Evolutionary conservation across 345 rosid genomes (phyloP), one percentile per base, ranked within the genome.

Genomic region (Toxicodendron radicans): DNA sequence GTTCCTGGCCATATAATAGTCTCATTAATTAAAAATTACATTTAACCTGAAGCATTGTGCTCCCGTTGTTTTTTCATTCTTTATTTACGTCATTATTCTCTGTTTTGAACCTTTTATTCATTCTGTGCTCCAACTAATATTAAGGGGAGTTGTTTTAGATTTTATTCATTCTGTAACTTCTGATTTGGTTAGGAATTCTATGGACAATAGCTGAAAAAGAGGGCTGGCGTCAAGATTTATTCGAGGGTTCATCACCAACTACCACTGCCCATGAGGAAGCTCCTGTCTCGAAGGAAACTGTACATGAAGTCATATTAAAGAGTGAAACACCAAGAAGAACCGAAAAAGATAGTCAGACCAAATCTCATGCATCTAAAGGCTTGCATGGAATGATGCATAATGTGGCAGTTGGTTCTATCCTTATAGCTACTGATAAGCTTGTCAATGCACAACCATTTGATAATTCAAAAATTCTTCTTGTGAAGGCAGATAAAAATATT

Each of bases 381-480:
- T 46, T 32, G 21, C 76, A 76, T 78, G 78, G 75, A 79, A 71
- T 77, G 11, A 46, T 76, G 59, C 77, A 79, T 30, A 30, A 64
- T 68, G 85, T 95, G 75, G 85, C 64, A 58, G 83, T 81, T 3
- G 93, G 98, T 30, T 84, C 96, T 66, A 58, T 90, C 78, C 87
- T 95, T 70, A 75, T 79, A 4, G 97, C 98, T 24, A 84, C 96
- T 3, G 90, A 87, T 58, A 91, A 88, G 75, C 82, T 91, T 65
- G 69, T 72, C 49, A 72, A 63, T 11, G 71, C 75, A 17, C 87
- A 77, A 53, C 88, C 94, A 14, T 95, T 95, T 82, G 89, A 81
- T 48, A 87, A 85, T 8, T 90, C 99, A 23, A 78, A 53, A 84
- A 73, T 93, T 71, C 79, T 95, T 72, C 81, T 95, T 46, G 84